A percentile compares a stretch with the other conserved stretches of the same genome.
Conservation (phyloP, 257 asterid genomes). For the Cynanchum wilfordii region DNA sequence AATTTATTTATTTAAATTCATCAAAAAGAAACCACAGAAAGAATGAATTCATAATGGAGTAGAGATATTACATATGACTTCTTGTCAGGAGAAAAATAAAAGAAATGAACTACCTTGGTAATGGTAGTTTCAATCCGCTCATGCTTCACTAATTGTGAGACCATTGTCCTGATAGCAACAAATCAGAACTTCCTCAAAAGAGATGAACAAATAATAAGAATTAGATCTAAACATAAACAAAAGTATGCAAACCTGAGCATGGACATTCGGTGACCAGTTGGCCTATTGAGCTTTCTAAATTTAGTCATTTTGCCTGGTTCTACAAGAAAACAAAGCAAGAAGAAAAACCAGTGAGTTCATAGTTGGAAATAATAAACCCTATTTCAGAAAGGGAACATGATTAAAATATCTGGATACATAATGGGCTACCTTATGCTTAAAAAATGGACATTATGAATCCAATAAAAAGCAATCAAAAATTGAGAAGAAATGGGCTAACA, state of each 20-base stretch:
- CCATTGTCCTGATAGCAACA: conserved; percentile 65
- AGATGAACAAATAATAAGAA: neutral
- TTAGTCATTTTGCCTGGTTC: conserved; percentile 48
- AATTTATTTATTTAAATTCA: neutral
- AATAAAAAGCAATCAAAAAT: too few species aligned
- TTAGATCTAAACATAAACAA: neutral
- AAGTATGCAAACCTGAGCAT: conserved; percentile 61
- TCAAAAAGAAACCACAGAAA: neutral
- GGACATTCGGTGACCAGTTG: conserved; percentile 79
- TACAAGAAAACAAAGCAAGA: neutral
- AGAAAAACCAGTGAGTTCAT: neutral
- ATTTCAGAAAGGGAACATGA: neutral
- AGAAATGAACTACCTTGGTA: conserved; percentile 52
- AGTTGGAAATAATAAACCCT: neutral
- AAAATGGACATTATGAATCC: too few species aligned
- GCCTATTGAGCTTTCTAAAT: conserved; percentile 84
- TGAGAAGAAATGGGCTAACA: too few species aligned
- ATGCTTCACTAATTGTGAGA: conserved; percentile 86
- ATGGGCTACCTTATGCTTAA: too few species aligned
- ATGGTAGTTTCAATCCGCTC: conserved; percentile 92
- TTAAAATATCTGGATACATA: neutral
- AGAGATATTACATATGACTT: too few species aligned
- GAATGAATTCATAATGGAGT: conserved; percentile 51
- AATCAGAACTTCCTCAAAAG: neutral
- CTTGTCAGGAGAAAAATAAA: neutral